Evolutionary conservation across 495 filamentous ascomycete genomes (phyloP).

Genomic region (Barbatosphaeria neglecta): DNA sequence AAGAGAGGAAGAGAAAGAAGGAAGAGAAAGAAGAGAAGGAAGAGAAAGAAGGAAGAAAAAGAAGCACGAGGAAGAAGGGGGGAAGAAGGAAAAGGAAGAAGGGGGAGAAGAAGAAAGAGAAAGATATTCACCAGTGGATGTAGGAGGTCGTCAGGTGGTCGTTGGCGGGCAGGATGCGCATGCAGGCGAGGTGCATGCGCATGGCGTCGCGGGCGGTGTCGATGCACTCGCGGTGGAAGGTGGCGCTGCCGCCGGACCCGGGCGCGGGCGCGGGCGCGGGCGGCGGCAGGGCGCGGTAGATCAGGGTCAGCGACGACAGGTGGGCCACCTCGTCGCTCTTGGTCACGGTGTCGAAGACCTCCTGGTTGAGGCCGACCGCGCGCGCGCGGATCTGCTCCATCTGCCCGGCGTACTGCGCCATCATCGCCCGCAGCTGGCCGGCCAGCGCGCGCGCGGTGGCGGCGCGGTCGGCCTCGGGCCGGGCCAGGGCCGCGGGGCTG

Average conservation of each 20-base stretch:
- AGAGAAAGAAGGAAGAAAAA: too few species aligned
- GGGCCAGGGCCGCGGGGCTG: conserved; percentile 44
- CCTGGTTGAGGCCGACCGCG: conserved; percentile 12
- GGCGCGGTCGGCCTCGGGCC: conserved; percentile 31
- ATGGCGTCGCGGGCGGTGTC: conserved; percentile 45
- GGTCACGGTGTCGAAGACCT: conserved; percentile 36
- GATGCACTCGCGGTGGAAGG: conserved; percentile 49
- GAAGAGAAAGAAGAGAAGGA: too few species aligned
- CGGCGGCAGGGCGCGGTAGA: conserved; percentile 54
- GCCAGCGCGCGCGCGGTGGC: conserved; percentile 20
- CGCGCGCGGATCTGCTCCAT: conserved; percentile 8
- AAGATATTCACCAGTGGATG: conserved; percentile 44
- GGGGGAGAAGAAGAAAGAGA: too few species aligned
- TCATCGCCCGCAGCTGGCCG: conserved; percentile 10
- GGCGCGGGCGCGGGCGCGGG: too few species aligned
- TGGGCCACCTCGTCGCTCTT: conserved; percentile 45
- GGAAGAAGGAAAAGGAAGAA: too few species aligned
- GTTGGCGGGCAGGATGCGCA: conserved; percentile 35
- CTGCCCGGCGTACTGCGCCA: conserved; percentile 12
- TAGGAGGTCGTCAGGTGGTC: conserved; percentile 40
- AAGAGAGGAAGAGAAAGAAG: too few species aligned
- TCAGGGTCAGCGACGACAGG: conserved; percentile 41
- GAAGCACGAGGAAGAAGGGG: too few species aligned
- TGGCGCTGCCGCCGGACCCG: conserved; percentile 29
- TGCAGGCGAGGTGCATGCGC: conserved; percentile 39